Evolutionary conservation across 768 basidiomycete species (phyloP), one percentile per base, ranked within the genome.

Genomic region (Agaricus bisporus): DNA sequence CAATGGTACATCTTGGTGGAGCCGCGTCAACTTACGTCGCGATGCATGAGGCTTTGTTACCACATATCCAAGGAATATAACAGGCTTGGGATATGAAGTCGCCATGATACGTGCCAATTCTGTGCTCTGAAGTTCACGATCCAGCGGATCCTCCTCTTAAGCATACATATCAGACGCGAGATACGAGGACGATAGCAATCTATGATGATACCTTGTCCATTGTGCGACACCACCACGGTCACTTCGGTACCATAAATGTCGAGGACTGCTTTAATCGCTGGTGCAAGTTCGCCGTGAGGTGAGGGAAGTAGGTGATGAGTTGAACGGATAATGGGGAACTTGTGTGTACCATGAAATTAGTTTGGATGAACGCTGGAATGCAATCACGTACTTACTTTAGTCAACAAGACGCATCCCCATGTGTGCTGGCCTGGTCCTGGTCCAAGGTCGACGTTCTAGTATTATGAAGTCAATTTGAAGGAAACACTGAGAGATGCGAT

Each of bases 281-380:
- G 91, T 2, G 91, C 91, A 22, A 95, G 81, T 65, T 94, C 92
- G 7, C 89, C 88, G 52, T 78, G 66, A 17, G 93, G 93, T 1
- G 91, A 94, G 0, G 93, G 92, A 38, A 95, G 76, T 0, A 95
- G 75, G 62, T 94, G 89, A 62, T 95, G 93, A 12, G 80, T 83
- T 1, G 91, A 88, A 59, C 83, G 83, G 60, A 95, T 75, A 64
- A 95, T 95, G 0, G 93, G 92, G 70, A 91, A 95, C 83, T 92
- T 44, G 28, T 28, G 10, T 28, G 6, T 28, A 5, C n/a, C 18
- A 49, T 2, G 8, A 8, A 14, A 29, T 39, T 32, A 22, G 14
- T 51, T 35, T 4, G 25, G 36, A 58, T 22, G 32, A 10, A 18
- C 39, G 15, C 10, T 5, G 18, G 28, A 20, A 25, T 18, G 6